Percentiles rank a stretch among this genome's conserved stretches.
Conservation (phyloP, 345 rosid species). For the Brassica carinata region DNA sequence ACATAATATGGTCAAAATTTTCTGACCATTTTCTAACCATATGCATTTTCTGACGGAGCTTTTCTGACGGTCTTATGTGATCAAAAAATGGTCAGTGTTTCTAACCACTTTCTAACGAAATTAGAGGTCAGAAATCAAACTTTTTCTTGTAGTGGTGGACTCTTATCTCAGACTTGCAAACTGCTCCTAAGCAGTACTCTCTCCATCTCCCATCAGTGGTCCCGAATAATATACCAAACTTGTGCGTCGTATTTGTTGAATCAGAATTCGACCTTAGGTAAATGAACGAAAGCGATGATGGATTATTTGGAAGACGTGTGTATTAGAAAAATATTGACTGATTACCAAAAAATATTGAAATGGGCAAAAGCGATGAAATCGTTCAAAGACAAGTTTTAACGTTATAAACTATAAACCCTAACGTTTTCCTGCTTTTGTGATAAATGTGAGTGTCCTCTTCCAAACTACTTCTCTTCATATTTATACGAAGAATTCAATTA, state of each 20-base stretch:
- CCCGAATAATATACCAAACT: background rate
- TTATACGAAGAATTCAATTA: too few species aligned
- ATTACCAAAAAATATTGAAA: background rate
- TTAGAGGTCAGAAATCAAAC: background rate
- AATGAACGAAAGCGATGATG: background rate
- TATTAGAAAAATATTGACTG: background rate
- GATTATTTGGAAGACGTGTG: background rate
- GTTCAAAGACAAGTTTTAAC: too few species aligned
- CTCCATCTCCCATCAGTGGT: constrained; percentile 34
- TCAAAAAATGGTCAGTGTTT: background rate
- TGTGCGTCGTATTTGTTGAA: background rate
- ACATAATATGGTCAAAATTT: background rate
- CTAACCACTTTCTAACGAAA: background rate
- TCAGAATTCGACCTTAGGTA: background rate
- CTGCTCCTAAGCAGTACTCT: constrained; percentile 13
- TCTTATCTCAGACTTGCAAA: constrained; percentile 37
- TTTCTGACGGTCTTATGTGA: background rate
- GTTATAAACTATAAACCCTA: too few species aligned
- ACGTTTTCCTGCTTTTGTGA: too few species aligned
- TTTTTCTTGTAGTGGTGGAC: constrained; percentile 10
- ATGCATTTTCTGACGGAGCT: background rate
- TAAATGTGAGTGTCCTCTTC: too few species aligned
- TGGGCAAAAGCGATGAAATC: too few species aligned
- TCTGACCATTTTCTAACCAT: background rate
- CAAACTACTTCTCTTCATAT: too few species aligned